phyloP scores from a whole-genome alignment of 345 rosid species.

The Lepidium africanum region DNA sequence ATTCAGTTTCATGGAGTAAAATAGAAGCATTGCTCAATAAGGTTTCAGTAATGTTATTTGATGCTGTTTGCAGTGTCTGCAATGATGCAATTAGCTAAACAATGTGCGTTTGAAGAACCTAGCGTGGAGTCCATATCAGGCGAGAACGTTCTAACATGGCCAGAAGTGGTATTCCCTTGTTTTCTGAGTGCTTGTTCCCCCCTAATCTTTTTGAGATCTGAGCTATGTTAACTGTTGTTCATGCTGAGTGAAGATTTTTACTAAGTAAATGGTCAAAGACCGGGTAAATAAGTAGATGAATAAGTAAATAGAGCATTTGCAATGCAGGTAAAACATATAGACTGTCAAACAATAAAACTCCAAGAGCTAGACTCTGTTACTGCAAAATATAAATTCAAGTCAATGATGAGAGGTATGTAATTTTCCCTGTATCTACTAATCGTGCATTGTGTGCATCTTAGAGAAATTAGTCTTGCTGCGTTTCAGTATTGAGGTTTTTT shows the following conservation, averaged over 20 bases:
- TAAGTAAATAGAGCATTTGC: not conserved
- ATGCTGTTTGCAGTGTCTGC: conserved; percentile 79
- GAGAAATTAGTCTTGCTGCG: not conserved
- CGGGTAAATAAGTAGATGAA: too few species aligned
- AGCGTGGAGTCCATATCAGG: conserved; percentile 84
- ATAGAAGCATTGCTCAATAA: not conserved
- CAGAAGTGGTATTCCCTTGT: conserved; percentile 65
- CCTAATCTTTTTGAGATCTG: not conserved
- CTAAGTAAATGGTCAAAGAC: conserved; percentile 7
- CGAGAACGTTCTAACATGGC: conserved; percentile 90
- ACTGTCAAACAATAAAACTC: conserved; percentile 61
- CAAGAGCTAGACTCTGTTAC: conserved; percentile 81
- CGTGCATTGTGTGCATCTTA: not conserved
- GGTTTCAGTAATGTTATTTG: conserved; percentile 13
- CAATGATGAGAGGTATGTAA: conserved; percentile 89
- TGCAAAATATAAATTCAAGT: conserved; percentile 64
- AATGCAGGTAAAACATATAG: conserved; percentile 78
- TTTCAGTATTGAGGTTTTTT: conserved; percentile 9
- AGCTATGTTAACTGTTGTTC: not conserved
- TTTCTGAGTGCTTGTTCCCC: conserved; percentile 1
- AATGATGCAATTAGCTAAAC: conserved; percentile 89
- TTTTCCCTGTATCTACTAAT: not conserved
- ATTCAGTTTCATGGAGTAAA: not conserved
- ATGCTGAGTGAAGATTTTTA: not conserved
- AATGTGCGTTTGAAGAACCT: conserved; percentile 95